Evolutionary conservation across 225 moss, liverwort and hornwort species (phyloP).

Genomic region (Climacium dendroides): DNA sequence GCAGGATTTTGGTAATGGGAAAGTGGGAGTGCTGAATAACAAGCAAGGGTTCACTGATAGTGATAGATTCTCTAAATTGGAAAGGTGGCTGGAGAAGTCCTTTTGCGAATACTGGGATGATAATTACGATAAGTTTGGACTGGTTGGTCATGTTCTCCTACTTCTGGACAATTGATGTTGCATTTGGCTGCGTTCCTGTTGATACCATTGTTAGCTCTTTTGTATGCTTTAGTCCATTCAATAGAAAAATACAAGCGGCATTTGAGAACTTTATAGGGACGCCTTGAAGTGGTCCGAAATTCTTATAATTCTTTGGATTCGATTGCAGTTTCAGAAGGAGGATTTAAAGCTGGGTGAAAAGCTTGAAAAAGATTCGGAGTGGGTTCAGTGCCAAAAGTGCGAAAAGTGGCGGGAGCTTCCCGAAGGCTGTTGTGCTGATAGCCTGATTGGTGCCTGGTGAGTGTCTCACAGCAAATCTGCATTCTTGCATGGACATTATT

Average conservation of each 20-base stretch:
- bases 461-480: not conserved
- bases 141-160: slow-evolving; percentile 31
- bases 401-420: slow-evolving; percentile 74
- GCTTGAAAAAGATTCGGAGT: slow-evolving; percentile 10
- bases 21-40: slow-evolving; percentile 64
- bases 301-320: not conserved
- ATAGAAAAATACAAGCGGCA: not conserved
- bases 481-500: not conserved
- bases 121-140: slow-evolving; percentile 35
- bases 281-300: not conserved
- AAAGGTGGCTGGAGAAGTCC: slow-evolving; percentile 53
- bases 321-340: slow-evolving; percentile 11
- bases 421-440: slow-evolving; percentile 22
- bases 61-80: slow-evolving; percentile 57
- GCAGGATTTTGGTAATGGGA: slow-evolving; percentile 49
- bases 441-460: slow-evolving; percentile 53
- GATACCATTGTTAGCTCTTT: not conserved
- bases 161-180: not conserved
- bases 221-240: not conserved
- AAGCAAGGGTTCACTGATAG: slow-evolving; percentile 84
- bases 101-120: slow-evolving; percentile 64
- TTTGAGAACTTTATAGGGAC: not conserved
- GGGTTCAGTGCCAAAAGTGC: slow-evolving; percentile 93
- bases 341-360: slow-evolving; percentile 11
- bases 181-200: not conserved